Evolutionary conservation across 352 stramenopile genomes (phyloP).

Genomic region (Hyaloperonospora brassicae): DNA sequence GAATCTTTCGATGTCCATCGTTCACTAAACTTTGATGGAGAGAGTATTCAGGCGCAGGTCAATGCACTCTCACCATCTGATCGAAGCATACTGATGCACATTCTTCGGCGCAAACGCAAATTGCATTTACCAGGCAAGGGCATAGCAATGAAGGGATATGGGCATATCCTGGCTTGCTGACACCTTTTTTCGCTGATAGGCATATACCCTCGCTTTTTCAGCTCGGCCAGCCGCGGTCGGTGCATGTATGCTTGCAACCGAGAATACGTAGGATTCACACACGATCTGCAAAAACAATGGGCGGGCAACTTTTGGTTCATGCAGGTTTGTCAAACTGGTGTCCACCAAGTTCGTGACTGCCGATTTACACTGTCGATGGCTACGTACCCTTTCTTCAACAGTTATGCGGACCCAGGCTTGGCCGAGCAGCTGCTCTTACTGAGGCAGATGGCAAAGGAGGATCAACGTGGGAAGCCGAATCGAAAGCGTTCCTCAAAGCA

Average conservation of each 20-base stretch:
- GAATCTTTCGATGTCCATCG: conserved; percentile 19
- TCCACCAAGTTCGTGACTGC: neutral
- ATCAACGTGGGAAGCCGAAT: conserved; percentile 41
- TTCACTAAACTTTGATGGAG: conserved; percentile 22
- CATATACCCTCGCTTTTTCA: conserved; percentile 72
- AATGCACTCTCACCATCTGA: conserved; percentile 22
- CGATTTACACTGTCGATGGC: neutral
- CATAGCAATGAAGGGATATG: neutral
- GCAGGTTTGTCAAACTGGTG: conserved; percentile 27
- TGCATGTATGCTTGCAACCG: conserved; percentile 50
- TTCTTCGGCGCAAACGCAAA: conserved; percentile 66
- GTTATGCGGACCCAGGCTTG: conserved; percentile 47
- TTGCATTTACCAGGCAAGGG: conserved; percentile 50
- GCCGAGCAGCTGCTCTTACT: conserved; percentile 19
- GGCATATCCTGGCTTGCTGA: conserved; percentile 4
- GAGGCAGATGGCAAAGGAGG: conserved; percentile 37
- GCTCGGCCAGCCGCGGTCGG: conserved; percentile 32
- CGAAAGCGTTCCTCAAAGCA: conserved; percentile 32
- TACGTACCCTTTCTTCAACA: conserved; percentile 12
- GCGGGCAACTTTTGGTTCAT: conserved; percentile 58
- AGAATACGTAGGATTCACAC: conserved; percentile 53
- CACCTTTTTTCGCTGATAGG: conserved; percentile 18
- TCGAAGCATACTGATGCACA: conserved; percentile 59
- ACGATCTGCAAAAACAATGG: conserved; percentile 76
- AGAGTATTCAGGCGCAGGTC: conserved; percentile 39